Conservation (phyloP, 78 protist species). For the Dictyostelium discoideum region DNA sequence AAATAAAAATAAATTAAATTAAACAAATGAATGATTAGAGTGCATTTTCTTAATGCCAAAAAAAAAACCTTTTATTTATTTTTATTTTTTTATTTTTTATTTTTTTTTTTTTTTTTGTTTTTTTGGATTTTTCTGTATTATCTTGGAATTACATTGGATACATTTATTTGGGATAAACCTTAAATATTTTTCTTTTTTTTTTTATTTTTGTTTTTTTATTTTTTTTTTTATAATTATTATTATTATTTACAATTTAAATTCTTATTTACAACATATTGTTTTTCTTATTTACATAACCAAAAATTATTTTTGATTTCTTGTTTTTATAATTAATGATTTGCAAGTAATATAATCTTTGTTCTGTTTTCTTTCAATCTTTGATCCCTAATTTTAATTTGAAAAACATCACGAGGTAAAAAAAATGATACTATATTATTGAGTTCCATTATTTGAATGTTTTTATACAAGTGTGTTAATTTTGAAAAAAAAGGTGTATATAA, state of each 20-base stretch:
- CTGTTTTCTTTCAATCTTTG: not conserved
- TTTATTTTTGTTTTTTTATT: not conserved
- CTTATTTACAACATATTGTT: not conserved
- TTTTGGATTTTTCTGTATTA: no score
- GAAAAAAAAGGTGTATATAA: not conserved
- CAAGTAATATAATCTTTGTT: not conserved
- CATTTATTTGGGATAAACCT: no score
- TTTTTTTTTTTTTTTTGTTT: no score
- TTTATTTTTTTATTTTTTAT: no score
- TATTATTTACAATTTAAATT: not conserved
- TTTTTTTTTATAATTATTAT: not conserved
- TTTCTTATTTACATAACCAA: not conserved
- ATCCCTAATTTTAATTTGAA: constrained; percentile 1
- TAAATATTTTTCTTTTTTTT: no score
- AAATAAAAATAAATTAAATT: no score
- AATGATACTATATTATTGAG: not conserved
- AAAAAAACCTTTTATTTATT: no score
- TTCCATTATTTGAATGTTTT: not conserved
- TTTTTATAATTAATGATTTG: not conserved
- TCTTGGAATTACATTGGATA: no score
- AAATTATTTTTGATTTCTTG: not conserved
- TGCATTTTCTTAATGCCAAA: no score
- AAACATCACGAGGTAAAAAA: not conserved
- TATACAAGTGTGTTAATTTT: not conserved
- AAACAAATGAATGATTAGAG: no score